These are phyloP conservation scores for Hamamelis virginiana DNA, from an alignment of 164 flowering plant genomes.

Conservation along the genomic window DNA sequence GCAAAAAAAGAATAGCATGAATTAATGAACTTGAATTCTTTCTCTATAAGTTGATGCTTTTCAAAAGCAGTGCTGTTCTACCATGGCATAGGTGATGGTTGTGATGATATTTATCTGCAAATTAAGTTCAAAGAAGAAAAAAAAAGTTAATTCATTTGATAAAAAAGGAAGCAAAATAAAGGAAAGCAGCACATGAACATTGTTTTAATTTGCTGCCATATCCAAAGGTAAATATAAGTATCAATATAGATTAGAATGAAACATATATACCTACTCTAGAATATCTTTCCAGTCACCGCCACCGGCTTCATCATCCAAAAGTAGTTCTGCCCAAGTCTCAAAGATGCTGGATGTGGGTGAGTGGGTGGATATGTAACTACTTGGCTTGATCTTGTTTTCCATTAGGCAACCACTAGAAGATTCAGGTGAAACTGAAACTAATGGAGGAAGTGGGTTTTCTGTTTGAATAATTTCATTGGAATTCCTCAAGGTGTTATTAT, in stretches of 20 bases:
- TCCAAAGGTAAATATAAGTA: background rate
- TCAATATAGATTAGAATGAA: background rate
- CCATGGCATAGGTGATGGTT: conserved; percentile 3
- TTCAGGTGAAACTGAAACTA: conserved; percentile 29
- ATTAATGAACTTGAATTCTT: background rate
- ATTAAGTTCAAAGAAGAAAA: background rate
- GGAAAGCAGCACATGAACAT: background rate
- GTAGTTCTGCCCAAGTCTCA: conserved; percentile 47
- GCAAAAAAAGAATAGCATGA: background rate
- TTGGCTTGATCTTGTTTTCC: conserved; percentile 19
- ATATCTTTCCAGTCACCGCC: conserved; percentile 41
- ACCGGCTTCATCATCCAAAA: conserved; percentile 41
- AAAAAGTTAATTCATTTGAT: background rate
- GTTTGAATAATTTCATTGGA: conserved; percentile 2
- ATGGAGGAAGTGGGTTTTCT: conserved; percentile 24
- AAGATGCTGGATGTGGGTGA: conserved; percentile 31
- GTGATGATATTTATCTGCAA: conserved; percentile 12
- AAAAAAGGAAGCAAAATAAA: background rate
- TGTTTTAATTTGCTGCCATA: too few relatives aligned
- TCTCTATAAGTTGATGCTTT: background rate
- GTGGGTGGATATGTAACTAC: conserved; percentile 19
- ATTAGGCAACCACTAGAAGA: conserved; percentile 15
- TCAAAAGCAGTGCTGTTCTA: conserved; percentile 1
- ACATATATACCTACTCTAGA: conserved; percentile 30
- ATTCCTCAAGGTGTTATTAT: conserved; percentile 10